Conservation (phyloP, 2,329 filamentous ascomycete species). For the Clarireedia homoeocarpa region DNA sequence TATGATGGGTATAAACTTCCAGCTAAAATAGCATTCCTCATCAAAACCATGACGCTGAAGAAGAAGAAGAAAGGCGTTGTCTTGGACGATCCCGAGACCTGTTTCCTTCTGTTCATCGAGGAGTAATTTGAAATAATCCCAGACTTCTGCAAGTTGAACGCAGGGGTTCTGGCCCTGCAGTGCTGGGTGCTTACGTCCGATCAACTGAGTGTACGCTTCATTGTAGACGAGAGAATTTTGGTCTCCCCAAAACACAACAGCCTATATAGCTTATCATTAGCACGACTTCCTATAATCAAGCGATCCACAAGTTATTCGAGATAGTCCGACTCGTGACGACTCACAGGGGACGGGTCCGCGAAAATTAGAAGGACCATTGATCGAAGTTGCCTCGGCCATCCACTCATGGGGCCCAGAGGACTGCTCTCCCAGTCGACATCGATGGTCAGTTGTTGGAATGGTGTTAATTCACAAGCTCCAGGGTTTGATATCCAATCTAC, state of each 20-base stretch:
- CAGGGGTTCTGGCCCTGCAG: slow-evolving; percentile 55
- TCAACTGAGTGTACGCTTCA: slow-evolving; percentile 60
- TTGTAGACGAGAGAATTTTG: slow-evolving; percentile 61
- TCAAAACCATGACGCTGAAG: slow-evolving; percentile 60
- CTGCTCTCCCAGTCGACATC: slow-evolving; percentile 63
- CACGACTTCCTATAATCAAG: too few species aligned
- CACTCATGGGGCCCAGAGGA: slow-evolving; percentile 58
- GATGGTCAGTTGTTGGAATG: slow-evolving; percentile 26
- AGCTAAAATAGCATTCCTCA: slow-evolving; percentile 67
- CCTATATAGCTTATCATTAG: slow-evolving; percentile 19
- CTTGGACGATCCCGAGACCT: slow-evolving; percentile 76
- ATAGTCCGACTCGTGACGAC: not conserved
- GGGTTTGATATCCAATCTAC: slow-evolving; percentile 22
- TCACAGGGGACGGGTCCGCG: slow-evolving; percentile 58
- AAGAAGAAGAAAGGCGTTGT: slow-evolving; percentile 71
- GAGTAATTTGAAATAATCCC: slow-evolving; percentile 60
- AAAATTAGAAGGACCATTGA: slow-evolving; percentile 74
- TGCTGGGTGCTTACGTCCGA: slow-evolving; percentile 65
- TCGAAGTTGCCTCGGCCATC: slow-evolving; percentile 63
- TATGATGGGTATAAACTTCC: slow-evolving; percentile 69
- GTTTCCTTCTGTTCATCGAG: slow-evolving; percentile 60
- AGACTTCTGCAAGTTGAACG: slow-evolving; percentile 65
- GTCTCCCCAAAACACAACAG: slow-evolving; percentile 70
- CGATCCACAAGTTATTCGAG: too few species aligned
- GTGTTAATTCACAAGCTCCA: slow-evolving; percentile 10